Evolutionary conservation across 345 rosid genomes (phyloP), one percentile per base, ranked within the genome.

Genomic region (Eucalyptus victrix): DNA sequence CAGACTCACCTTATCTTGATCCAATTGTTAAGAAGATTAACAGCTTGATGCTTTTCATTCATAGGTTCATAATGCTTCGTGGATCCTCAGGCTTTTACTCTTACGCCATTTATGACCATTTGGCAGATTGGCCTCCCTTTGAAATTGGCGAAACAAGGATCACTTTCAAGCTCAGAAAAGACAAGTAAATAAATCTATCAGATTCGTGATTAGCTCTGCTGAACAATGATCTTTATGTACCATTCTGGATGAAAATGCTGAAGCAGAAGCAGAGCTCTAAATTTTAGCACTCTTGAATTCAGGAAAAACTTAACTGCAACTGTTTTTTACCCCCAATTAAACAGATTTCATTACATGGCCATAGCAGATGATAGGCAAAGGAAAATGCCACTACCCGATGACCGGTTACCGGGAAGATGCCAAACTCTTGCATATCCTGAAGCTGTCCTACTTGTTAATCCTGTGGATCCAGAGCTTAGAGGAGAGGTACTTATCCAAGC

Each of bases 131-230:
- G 99, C 99, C 99, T 90, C 96, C 94, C 19, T 98, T 97, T 92
- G 94, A 94, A 89, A 94, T 98, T 80, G 98, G 96, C 13, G 96
- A 96, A 93, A 96, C 99, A 85, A 95, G 98, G 93, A 91, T 98
- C 49, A 95, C 98, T 19, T 97, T 98, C 94, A 95, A 98, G 94
- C 99, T 98, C 92, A 94, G 98, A 92, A 98, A 98, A 92, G 99
- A 98, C 95, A 96, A 93, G 99, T 97, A 96, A 87, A 53, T 23
- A 85, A 89, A 80, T 91, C 89, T 69, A 72, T 90, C 28, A 62
- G 54, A 49, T 28, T 76, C 2, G 5, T 76, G 14, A 40, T 76
- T 76, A 76, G 85, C 85, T 76, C 85, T 11, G 28, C 85, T 76
- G 47, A 40, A 12, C 85, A 76, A 76, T 76, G 45, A 76, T 76